These are phyloP conservation scores for Adenanthera pavonina DNA, from an alignment of 306 rosid genomes.

Conservation along the genomic window DNA sequence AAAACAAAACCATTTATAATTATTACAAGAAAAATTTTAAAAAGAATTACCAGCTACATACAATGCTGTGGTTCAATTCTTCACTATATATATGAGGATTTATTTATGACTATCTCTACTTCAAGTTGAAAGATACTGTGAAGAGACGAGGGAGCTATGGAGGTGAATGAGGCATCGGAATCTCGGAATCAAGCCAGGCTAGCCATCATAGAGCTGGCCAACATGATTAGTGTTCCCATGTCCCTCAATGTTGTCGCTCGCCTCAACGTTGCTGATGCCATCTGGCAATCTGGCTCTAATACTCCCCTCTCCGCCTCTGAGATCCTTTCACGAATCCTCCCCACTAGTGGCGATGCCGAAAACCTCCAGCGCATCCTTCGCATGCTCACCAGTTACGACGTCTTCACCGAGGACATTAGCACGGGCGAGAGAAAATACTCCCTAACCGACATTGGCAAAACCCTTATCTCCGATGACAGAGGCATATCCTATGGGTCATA, in stretches of 20 bases:
- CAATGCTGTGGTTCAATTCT: no score
- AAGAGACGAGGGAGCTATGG: conserved; percentile 6
- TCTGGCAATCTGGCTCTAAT: conserved; percentile 83
- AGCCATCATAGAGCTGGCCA: conserved; percentile 70
- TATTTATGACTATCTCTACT: no score
- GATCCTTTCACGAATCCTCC: conserved; percentile 60
- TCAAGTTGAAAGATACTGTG: no score
- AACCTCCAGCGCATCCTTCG: conserved; percentile 88
- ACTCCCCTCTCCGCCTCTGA: conserved; percentile 64
- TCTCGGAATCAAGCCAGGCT: conserved; percentile 61
- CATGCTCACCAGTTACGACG: conserved; percentile 75
- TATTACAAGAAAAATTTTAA: no score
- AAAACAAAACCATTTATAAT: no score
- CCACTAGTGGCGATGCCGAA: conserved; percentile 66
- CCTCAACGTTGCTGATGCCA: conserved; percentile 81
- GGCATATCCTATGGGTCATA: conserved; percentile 71
- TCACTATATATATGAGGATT: no score
- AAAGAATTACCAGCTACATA: no score
- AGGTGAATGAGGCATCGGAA: conserved; percentile 38
- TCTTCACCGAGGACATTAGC: conserved; percentile 59
- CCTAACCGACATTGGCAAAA: conserved; percentile 71
- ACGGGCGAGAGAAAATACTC: conserved; percentile 59
- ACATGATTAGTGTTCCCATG: conserved; percentile 97
- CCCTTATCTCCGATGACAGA: conserved; percentile 64
- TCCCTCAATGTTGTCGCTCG: conserved; percentile 84